Percentiles rank a stretch among this genome's conserved stretches.
Evolutionary conservation across 768 basidiomycete species (phyloP).

Genomic region (Asterophora lycoperdoides): DNA sequence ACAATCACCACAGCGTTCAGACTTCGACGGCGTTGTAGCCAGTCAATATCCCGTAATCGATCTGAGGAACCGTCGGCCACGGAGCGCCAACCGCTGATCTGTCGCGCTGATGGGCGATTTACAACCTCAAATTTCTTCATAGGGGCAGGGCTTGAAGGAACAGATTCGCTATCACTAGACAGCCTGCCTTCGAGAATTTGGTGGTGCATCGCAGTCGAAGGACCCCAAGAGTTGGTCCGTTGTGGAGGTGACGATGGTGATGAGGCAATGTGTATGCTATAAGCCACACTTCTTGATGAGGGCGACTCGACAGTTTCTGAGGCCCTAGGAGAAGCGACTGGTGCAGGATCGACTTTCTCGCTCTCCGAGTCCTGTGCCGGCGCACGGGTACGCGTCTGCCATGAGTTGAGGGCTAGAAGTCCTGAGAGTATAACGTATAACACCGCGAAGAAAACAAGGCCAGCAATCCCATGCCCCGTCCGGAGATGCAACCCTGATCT

Average conservation of each 20-base stretch:
- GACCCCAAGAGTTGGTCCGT: constrained; percentile 49
- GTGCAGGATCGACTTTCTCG: constrained; percentile 13
- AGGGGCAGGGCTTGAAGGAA: constrained; percentile 32
- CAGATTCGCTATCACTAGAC: constrained; percentile 43
- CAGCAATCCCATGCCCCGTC: constrained; percentile 63
- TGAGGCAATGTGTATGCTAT: constrained; percentile 36
- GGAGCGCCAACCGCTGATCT: constrained; percentile 28
- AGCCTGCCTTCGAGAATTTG: constrained; percentile 41
- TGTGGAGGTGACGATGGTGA: constrained; percentile 40
- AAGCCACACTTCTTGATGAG: constrained; percentile 28
- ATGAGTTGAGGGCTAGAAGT: constrained; percentile 28
- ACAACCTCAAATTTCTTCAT: constrained; percentile 48
- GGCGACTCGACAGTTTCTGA: constrained; percentile 29
- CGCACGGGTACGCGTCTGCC: constrained; percentile 5
- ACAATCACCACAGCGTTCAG: constrained; percentile 61
- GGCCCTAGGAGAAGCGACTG: constrained; percentile 21
- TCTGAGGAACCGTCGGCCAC: constrained; percentile 14
- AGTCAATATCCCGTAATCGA: constrained; percentile 65
- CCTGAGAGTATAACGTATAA: constrained; percentile 54
- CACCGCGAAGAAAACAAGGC: constrained; percentile 58
- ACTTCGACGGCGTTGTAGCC: constrained; percentile 72
- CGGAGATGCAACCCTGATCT: constrained; percentile 33
- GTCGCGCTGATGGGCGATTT: constrained; percentile 40
- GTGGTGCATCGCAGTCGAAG: constrained; percentile 37
- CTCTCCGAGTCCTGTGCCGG: constrained; percentile 6